Evolutionary conservation across 129 eudicot genomes (phyloP).

Genomic region (Ambrosia trifida): DNA sequence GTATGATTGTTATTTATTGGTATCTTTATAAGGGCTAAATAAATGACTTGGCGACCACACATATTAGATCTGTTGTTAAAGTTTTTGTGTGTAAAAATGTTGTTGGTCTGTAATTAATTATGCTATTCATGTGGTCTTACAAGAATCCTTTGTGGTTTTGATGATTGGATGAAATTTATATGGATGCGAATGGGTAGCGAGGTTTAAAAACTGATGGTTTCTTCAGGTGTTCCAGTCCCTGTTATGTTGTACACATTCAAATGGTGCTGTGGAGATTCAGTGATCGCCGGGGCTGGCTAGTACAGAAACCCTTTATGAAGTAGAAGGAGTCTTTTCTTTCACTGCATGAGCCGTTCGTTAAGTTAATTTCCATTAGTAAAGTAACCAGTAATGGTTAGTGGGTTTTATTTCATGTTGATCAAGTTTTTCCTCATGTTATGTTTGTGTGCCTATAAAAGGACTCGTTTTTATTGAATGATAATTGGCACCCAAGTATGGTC

Average conservation of each 20-base stretch:
- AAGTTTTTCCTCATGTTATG: no score
- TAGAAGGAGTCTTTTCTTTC: no score
- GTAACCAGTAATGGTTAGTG: no score
- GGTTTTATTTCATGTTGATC: no score
- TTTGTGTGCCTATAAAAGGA: no score
- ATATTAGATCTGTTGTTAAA: background rate
- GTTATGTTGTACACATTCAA: constrained; percentile 38
- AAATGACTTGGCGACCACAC: no score
- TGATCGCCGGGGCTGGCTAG: constrained; percentile 16
- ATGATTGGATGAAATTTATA: constrained; percentile 36
- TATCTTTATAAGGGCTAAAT: no score
- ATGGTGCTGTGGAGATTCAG: constrained; percentile 34
- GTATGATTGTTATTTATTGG: constrained; percentile 20
- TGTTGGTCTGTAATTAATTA: background rate
- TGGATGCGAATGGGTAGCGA: constrained; percentile 28
- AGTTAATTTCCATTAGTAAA: no score
- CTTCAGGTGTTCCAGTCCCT: constrained; percentile 26
- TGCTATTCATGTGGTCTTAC: background rate
- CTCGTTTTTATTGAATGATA: no score
- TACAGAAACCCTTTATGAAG: no score
- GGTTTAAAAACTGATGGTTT: constrained; percentile 17
- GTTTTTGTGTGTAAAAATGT: background rate
- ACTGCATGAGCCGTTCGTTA: no score
- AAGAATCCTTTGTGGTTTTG: background rate
- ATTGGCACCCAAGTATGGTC: no score